Conservation (phyloP, 2,329 filamentous ascomycete species). For the Xylaria arbuscula region DNA sequence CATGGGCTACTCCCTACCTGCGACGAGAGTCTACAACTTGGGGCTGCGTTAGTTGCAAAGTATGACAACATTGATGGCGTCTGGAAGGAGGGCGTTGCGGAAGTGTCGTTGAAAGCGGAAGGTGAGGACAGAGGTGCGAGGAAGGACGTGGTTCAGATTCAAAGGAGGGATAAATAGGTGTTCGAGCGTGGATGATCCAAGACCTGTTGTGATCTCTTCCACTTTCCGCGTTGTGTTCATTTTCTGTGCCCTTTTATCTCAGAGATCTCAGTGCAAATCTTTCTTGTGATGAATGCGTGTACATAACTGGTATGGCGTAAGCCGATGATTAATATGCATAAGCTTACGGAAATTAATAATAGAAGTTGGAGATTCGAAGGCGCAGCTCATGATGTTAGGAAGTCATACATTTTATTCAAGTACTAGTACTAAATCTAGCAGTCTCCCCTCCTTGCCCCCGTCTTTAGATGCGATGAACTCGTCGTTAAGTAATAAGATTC, state of each 20-base stretch:
- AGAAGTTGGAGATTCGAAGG: background rate
- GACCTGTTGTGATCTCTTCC: background rate
- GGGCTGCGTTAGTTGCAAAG: no score
- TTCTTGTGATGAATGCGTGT: background rate
- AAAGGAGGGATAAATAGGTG: no score
- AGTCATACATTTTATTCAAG: slow-evolving; percentile 9
- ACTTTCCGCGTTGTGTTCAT: background rate
- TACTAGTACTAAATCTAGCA: slow-evolving; percentile 6
- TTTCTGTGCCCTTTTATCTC: background rate
- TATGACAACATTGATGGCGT: no score
- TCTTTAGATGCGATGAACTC: background rate
- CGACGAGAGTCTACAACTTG: no score
- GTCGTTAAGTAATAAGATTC: slow-evolving; percentile 3
- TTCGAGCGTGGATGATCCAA: background rate
- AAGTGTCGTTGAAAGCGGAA: no score
- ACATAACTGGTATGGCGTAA: background rate
- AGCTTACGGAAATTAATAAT: background rate
- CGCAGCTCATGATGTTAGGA: background rate
- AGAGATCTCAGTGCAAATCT: background rate
- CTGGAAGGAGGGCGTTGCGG: no score
- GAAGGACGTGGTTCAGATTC: no score
- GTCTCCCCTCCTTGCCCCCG: background rate
- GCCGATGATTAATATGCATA: background rate
- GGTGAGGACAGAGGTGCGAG: no score
- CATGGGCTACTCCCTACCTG: no score